Percentiles rank a stretch among this genome's conserved stretches.
Evolutionary conservation across 2,329 filamentous ascomycete species (phyloP).

Genomic region (Beauveria brongniartii): DNA sequence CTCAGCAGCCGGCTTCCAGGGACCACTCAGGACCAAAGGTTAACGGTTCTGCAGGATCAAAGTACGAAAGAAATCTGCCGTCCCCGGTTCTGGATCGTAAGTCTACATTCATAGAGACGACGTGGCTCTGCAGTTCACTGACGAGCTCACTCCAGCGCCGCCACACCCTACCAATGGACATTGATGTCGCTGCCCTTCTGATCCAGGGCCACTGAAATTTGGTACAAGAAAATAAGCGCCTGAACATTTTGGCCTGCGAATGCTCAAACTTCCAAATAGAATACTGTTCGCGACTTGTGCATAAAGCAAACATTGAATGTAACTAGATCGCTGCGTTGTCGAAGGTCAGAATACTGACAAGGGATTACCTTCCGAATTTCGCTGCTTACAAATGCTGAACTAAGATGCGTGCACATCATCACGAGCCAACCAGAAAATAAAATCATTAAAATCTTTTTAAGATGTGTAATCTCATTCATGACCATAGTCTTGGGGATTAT

Average conservation of each 20-base stretch:
- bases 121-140: background rate
- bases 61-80: slow-evolving; percentile 90
- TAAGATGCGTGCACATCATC: no score
- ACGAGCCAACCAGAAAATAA: background rate
- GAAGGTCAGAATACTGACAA: no score
- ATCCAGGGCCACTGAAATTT: background rate
- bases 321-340: no score
- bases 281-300: background rate
- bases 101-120: slow-evolving; percentile 26
- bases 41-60: slow-evolving; percentile 57
- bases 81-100: slow-evolving; percentile 72
- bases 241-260: background rate
- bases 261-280: background rate
- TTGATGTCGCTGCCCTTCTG: background rate
- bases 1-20: background rate
- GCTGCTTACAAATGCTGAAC: no score
- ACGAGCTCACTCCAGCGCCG: slow-evolving; percentile 17
- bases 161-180: slow-evolving; percentile 13
- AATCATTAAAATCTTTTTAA: slow-evolving; percentile 28
- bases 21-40: background rate
- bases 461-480: slow-evolving; percentile 50
- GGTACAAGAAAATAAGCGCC: background rate
- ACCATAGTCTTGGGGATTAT: slow-evolving; percentile 63
- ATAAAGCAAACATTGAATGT: background rate
- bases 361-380: no score